Evolutionary conservation across 306 rosid species (phyloP).

Genomic region (Acacia crassicarpa): DNA sequence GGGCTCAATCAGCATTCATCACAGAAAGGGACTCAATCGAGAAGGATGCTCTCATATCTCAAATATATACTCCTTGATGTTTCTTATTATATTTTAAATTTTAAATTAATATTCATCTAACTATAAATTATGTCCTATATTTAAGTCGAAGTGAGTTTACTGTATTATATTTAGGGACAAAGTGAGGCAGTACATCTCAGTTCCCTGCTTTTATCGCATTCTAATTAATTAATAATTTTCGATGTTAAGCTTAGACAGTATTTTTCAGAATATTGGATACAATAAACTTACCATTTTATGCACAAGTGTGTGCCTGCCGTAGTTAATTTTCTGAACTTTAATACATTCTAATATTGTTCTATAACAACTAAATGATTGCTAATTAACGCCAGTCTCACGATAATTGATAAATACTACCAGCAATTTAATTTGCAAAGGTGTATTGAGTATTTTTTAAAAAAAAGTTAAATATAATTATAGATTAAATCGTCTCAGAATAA

Average conservation of each 20-base stretch:
- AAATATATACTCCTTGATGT: no score
- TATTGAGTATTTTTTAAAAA: background rate
- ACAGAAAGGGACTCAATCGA: constrained; percentile 41
- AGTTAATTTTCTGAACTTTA: background rate
- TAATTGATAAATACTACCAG: background rate
- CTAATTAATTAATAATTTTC: background rate
- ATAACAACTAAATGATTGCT: background rate
- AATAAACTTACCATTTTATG: background rate
- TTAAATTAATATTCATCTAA: background rate
- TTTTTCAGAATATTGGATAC: background rate
- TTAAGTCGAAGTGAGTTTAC: no score
- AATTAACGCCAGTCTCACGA: background rate
- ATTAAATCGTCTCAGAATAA: background rate
- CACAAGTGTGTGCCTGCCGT: background rate
- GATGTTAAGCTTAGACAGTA: background rate
- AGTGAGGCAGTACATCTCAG: no score
- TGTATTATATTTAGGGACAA: no score
- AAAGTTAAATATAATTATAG: background rate
- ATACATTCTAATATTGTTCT: background rate
- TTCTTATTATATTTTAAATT: constrained; percentile 3
- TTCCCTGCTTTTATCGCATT: background rate
- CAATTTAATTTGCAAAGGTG: background rate
- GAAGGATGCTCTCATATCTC: constrained; percentile 62
- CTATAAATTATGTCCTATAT: no score
- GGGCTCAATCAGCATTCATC: constrained; percentile 67